Base-by-base conservation (phyloP, 176 grass and related monocot genomes). In the Hordeum marinum region DNA sequence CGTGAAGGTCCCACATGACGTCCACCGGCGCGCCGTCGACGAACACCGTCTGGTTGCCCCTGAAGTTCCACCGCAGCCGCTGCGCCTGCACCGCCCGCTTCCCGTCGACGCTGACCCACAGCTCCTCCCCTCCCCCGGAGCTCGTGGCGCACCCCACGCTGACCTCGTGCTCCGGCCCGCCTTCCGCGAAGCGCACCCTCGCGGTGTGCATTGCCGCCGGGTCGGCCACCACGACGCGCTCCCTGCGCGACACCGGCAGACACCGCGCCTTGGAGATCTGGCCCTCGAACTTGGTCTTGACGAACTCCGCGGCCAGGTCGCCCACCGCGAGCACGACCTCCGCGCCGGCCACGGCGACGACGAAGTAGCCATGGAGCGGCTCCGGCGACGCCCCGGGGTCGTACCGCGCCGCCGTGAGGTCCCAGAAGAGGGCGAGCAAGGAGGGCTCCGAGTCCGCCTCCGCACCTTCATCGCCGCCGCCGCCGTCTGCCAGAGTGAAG, bases 11-110 rank as follows among this genome's bases (percentile, higher is more conserved):
- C 96, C 96, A 98, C 89, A 95, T 91, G 31, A 98, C 76, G 84
- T 98, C 93, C 9, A 98, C 83, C 27, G 93, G 96, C 12, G 77
- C 80, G 52, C 96, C 91, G 42, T 98, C 96, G 23, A 98, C 85
- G 84, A 98, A 98, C n/a, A 98, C 87, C 5, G 96, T 98, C 89
- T 98, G 96, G 79, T 98, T 98, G 15, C 93, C 96, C 35, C 96
- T 52, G 64, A 98, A 98, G 76, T 98, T 98, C 93, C 93, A 95
- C 46, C 79, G 86, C 31, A 98, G 83, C 43, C 91, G 76, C 32
- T 85, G 82, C 68, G 92, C 89, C 64, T 92, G 88, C 63, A 98
- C 89, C 1, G 90, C 93, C 5, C 91, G 72, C 78, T 90, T 98
- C 21, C 86, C 89, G 91, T 95, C 96, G 20, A 98, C 74, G 81